Evolutionary conservation across 768 basidiomycete species (phyloP).

Genomic region (Naganishia friedmannii): DNA sequence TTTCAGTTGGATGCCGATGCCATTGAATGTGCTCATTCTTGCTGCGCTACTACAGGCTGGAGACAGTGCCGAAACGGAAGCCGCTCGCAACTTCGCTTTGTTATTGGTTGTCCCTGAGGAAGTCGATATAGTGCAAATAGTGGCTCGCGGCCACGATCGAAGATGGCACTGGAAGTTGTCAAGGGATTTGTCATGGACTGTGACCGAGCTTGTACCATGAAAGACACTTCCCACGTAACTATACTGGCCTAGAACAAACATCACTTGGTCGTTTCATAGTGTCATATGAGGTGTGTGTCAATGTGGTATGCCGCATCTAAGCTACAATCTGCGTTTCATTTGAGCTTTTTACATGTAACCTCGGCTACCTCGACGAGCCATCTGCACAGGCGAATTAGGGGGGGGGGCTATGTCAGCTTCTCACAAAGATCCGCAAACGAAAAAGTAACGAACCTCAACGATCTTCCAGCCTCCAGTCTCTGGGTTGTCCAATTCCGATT

Average conservation of each 20-base stretch:
- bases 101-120: conserved; percentile 21
- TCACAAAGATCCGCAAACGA: too few species aligned
- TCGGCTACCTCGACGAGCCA: conserved; percentile 28
- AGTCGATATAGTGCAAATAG: conserved; percentile 26
- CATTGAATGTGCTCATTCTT: background rate
- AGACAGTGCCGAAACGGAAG: background rate
- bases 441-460: conserved; percentile 65
- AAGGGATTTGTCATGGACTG: conserved; percentile 10
- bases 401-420: background rate
- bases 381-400: background rate
- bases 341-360: conserved; percentile 12
- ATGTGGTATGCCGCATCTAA: background rate
- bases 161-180: conserved; percentile 22
- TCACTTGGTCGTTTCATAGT: background rate
- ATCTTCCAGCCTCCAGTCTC: conserved; percentile 98
- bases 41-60: background rate
- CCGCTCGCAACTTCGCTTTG: conserved; percentile 23
- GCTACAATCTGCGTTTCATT: conserved; percentile 1
- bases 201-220: conserved; percentile 7
- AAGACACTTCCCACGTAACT: background rate
- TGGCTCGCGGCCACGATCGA: conserved; percentile 5
- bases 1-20: background rate
- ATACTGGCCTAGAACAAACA: background rate
- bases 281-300: background rate
- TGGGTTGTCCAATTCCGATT: conserved; percentile 84